Evolutionary conservation across 179 eudicot species (phyloP), one percentile per base, ranked within the genome.

Genomic region (Silene coronaria): DNA sequence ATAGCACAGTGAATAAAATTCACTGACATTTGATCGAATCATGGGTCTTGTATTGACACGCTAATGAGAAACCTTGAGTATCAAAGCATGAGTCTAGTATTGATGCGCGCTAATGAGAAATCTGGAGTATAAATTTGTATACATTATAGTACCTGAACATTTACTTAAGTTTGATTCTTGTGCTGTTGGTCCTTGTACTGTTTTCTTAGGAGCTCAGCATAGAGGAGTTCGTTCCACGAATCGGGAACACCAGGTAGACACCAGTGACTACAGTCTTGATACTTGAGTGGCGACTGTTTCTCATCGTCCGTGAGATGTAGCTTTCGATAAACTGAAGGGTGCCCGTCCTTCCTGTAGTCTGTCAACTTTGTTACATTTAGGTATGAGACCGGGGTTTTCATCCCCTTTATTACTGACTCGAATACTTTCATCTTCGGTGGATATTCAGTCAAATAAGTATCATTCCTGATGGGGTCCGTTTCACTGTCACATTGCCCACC

Each of bases 241-340:
- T 94, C 98, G 0, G 98, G 98, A 60, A 94, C 98, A 0, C 98
- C 98, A 0, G 98, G 98, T 22, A 94, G 91, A 83, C 98, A 94
- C 98, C 98, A 94, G 58, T 94, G 98, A 84, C 98, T 94, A 76
- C 98, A 94, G 58, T 94, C 98, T 70, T 94, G 98, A 77, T 78
- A 86, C 67, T 12, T 67, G 70, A 94, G 23, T 0, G 94, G 94
- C 10, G 92, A 68, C 75, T 22, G 75, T 72, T 28, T 81, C 78
- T 92, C 97, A 36, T 78, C 85, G 0, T 80, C 82, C 0, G 93
- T 70, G 11, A 62, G 48, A n/a, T 75, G 76, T 64, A 78, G 89
- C 75, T 89, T 90, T 53, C 99, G 80, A 73, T 86, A 95, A 4
- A 91, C 72, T 13, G 99, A 92, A 3, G 99, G 97, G 75, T 95